Evolutionary conservation across 2,329 filamentous ascomycete genomes (phyloP), one percentile per base, ranked within the genome.

Genomic region (Aureobasidium namibiae): DNA sequence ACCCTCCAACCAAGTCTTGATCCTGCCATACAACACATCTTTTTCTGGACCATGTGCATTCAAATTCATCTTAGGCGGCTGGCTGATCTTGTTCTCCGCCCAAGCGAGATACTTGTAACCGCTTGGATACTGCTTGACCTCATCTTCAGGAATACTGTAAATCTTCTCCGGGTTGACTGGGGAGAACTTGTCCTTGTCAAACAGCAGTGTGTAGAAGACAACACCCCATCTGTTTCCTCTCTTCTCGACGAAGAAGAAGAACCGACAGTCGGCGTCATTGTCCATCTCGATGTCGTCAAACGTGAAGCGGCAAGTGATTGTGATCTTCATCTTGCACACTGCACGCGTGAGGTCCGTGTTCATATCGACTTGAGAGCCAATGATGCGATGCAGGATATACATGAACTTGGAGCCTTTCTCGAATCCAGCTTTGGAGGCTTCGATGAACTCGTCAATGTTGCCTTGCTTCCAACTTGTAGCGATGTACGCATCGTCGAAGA

Each of bases 181-280:
- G 7, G 56, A 26, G 38, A 62, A 62, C 56, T 58, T 75, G 62
- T 75, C 74, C 49, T 73, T 73, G 61, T 75, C 68, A 41, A 69
- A 68, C n/a, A 78, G 66, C 39, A 63, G 41, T 23, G 61, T 63
- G 33, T 58, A 63, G 39, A 60, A 56, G 13, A 50, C 58, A 10
- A 63, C 56, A 26, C 61, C 62, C 62, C 62, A 63, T 39, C 41
- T 53, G 13, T 46, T 46, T 38, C 56, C 38, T n/a, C 61, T 56
- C 54, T 62, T 62, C 24, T 61, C 59, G 50, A 63, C 16, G 24
- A 64, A 58, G 56, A 64, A 64, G 42, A 64, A 64, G 29, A 61
- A 56, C 8, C 56, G 45, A 16, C 60, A 64, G 14, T 63, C 61
- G 36, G 61, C 61, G 21, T 64, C 62, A 29, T 60, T 61, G 52